Evolutionary conservation across 768 basidiomycete genomes (phyloP), one percentile per base, ranked within the genome.

Genomic region (Lentinula edodes): DNA sequence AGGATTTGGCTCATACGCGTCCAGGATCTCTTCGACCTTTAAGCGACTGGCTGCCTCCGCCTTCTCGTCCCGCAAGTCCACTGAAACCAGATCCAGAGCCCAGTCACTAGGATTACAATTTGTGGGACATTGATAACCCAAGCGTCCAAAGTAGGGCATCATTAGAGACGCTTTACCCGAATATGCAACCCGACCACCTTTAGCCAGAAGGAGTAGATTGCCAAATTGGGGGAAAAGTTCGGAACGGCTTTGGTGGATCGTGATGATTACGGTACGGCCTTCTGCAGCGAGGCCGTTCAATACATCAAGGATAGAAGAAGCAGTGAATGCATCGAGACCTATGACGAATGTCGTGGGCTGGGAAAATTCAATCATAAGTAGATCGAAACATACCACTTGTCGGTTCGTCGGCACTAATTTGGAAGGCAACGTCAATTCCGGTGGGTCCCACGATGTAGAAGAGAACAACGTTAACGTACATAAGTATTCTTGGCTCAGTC

Each of bases 101-200:
- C 57, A 91, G 72, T 91, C 89, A 1, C 89, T 90, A 53, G 91
- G 83, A 67, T 91, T 91, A 70, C 87, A 91, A 0, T 89, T 89
- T 1, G 79, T 71, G 20, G 89, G 89, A 66, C 89, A 91, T 1
- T 79, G 76, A 58, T 79, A 79, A 0, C 84, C 88, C 45, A 87
- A 76, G n/a, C 71, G 72, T 50, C 78, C 78, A 58, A 91, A 83
- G 72, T 89, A 89, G 4, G 78, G 75, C 43, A 87, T 82, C 64
- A 84, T 85, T 46, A 75, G 75, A 2, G 70, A 69, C 13, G 81
- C 75, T 55, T 79, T 80, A 0, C 87, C 87, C n/a, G 84, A 83
- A 71, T 87, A 89, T 15, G 88, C 80, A n/a, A 84, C 71, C 62
- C 78, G 81, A 4, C 89, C 89, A 54, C 80, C 80, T 0, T 86